These are phyloP conservation scores for Vigna radiata DNA, from an alignment of 306 rosid genomes.

Conservation along the genomic window DNA sequence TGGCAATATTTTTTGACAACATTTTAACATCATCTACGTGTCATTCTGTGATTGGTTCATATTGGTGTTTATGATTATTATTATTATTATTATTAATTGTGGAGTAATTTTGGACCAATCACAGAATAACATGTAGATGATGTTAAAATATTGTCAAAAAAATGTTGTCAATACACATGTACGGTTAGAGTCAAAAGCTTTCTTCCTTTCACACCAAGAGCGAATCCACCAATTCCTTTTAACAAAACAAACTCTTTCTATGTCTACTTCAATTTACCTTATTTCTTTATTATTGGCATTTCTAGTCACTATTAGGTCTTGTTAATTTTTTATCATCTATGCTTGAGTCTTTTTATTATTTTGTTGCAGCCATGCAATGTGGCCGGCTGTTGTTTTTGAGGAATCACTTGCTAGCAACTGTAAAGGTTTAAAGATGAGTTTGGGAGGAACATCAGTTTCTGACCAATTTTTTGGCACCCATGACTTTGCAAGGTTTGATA, in stretches of 20 bases:
- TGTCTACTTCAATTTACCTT: conserved; percentile 11
- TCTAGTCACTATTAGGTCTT: conserved; percentile 29
- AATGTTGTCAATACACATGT: no score
- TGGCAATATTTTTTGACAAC: no score
- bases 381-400: conserved; percentile 98
- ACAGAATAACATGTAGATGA: no score
- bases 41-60: no score
- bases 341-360: conserved; percentile 35
- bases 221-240: no score
- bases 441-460: conserved; percentile 83
- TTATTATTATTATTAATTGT: no score
- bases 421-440: conserved; percentile 70
- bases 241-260: neutral
- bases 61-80: no score
- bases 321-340: conserved; percentile 37
- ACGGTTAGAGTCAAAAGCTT: no score
- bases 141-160: no score
- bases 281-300: conserved; percentile 36
- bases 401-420: conserved; percentile 84
- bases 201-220: no score
- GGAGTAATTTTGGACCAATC: no score
- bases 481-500: conserved; percentile 91
- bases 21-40: no score
- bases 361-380: conserved; percentile 93
- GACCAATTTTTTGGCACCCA: conserved; percentile 98